Conservation (phyloP, 108 stramenopile species). For the Nannochloropsis gaditana region DNA sequence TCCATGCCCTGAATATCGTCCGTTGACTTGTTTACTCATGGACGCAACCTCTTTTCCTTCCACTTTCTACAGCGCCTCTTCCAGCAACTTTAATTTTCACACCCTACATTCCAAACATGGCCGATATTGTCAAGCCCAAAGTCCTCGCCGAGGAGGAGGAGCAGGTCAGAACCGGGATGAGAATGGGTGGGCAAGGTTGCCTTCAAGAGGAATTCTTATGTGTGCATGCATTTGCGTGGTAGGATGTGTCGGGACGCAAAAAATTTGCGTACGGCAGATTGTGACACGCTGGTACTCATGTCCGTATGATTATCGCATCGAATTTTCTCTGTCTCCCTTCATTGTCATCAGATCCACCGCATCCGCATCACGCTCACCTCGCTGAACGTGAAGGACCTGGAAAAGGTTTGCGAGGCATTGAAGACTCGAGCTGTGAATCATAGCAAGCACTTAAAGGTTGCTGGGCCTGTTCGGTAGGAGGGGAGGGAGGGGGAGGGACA, state of each 20-base stretch:
- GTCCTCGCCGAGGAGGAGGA: slow-evolving; percentile 5
- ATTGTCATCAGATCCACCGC: slow-evolving; percentile 64
- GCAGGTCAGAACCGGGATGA: not conserved
- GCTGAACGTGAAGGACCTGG: slow-evolving; percentile 93
- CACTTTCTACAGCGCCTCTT: slow-evolving; percentile 2
- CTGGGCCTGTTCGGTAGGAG: slow-evolving; percentile 2
- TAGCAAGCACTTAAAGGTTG: not conserved
- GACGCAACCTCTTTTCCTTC: not conserved
- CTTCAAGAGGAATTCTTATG: no score
- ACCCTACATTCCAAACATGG: not conserved
- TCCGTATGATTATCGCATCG: not conserved
- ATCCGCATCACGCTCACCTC: slow-evolving; percentile 99
- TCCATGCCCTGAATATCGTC: not conserved
- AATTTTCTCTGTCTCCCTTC: not conserved
- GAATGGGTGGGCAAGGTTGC: not conserved
- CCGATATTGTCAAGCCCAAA: slow-evolving; percentile 15
- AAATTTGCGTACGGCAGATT: no score
- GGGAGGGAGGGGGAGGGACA: not conserved
- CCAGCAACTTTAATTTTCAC: not conserved
- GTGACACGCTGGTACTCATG: no score
- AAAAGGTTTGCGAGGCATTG: slow-evolving; percentile 95
- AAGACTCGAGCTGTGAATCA: slow-evolving; percentile 84
- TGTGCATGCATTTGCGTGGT: no score
- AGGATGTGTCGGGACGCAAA: no score
- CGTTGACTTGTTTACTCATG: not conserved